Percentiles rank a stretch among this genome's conserved stretches.
Conservation (phyloP, 257 asterid species). For the Leonotis leonurus region DNA sequence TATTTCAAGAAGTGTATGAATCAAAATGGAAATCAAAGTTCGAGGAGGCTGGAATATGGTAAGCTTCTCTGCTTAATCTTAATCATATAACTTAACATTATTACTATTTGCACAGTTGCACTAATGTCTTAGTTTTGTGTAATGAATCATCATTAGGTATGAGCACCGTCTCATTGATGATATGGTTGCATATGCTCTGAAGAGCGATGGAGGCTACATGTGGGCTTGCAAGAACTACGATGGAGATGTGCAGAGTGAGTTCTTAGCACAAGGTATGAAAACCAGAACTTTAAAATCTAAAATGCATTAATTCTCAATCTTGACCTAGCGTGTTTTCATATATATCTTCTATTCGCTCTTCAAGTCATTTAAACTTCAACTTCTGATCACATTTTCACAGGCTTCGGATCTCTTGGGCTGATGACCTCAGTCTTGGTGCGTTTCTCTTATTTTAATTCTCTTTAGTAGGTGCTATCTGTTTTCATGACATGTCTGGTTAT, state of each 20-base stretch:
- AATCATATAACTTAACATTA: not conserved
- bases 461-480: not conserved
- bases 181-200: constrained; percentile 98
- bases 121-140: not conserved
- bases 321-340: too few relatives aligned
- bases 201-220: constrained; percentile 97
- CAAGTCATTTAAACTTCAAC: not conserved
- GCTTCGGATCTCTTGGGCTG: constrained; percentile 98
- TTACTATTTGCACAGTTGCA: not conserved
- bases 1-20: constrained; percentile 92
- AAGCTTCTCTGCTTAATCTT: constrained; percentile 16
- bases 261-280: constrained; percentile 83
- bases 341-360: not conserved
- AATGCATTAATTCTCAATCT: not conserved
- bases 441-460: constrained; percentile 1
- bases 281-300: not conserved
- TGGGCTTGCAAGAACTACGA: constrained; percentile 99
- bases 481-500: not conserved
- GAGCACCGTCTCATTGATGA: constrained; percentile 99
- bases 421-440: constrained; percentile 98
- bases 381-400: constrained; percentile 32
- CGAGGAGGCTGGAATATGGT: constrained; percentile 91
- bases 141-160: constrained; percentile 42
- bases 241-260: constrained; percentile 99
- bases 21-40: constrained; percentile 77